A percentile compares a stretch with the other conserved stretches of the same genome.
Evolutionary conservation across 768 basidiomycete genomes (phyloP).

Genomic region (Psilocybe cubensis): DNA sequence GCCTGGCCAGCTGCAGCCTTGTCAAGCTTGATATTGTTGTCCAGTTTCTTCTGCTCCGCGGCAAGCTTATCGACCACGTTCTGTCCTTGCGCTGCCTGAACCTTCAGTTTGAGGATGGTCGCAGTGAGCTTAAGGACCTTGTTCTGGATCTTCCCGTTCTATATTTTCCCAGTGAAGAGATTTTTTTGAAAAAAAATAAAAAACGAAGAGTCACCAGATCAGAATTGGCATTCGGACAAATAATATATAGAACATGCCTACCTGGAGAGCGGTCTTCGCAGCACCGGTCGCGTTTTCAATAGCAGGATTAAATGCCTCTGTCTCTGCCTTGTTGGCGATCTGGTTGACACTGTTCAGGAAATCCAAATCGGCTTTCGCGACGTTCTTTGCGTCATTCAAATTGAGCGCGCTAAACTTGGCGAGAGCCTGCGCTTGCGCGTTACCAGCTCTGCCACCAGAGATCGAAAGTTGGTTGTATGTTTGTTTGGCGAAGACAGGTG

Average conservation of each 20-base stretch:
- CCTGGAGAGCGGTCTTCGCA: constrained; percentile 8
- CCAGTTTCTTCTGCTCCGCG: constrained; percentile 13
- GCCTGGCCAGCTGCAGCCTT: constrained; percentile 12
- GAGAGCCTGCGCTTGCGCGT: constrained; percentile 11
- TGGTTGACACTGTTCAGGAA: constrained; percentile 19
- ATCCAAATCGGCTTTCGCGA: constrained; percentile 8
- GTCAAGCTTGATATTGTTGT: constrained; percentile 14
- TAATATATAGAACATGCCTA: neutral
- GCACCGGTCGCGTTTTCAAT: constrained; percentile 6
- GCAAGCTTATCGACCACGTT: neutral
- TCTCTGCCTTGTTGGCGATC: constrained; percentile 15
- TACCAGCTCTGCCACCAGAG: constrained; percentile 14
- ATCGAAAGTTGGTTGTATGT: constrained; percentile 17
- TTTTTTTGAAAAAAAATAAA: too few species aligned
- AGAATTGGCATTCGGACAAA: neutral
- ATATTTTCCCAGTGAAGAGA: too few species aligned
- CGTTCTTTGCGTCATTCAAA: constrained; percentile 10
- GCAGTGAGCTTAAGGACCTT: constrained; percentile 17
- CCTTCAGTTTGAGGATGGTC: constrained; percentile 9
- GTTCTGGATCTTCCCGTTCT: constrained; percentile 18
- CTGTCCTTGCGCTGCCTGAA: constrained; percentile 11
- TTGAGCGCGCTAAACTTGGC: constrained; percentile 11
- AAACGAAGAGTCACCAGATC: neutral
- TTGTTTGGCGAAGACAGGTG: constrained; percentile 10
- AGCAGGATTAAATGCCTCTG: constrained; percentile 9